Percentiles rank a stretch among this genome's conserved stretches.
These are phyloP conservation scores for Plasmodium inui DNA, from an alignment of 169 alveolate species.

Conservation along the genomic window DNA sequence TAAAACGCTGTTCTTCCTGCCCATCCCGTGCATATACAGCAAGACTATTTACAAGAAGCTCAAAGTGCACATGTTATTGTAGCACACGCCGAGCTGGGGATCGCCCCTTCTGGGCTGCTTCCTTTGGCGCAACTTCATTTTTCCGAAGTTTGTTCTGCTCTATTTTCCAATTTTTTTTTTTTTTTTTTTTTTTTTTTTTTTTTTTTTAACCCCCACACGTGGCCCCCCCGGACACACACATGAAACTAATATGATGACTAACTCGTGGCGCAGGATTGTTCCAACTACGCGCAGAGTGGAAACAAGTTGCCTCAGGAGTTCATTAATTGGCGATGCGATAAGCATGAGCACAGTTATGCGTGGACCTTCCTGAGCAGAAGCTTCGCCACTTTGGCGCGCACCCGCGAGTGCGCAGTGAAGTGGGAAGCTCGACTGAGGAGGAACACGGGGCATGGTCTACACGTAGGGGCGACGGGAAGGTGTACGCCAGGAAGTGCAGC, in stretches of 20 bases:
- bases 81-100: not conserved
- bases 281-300: not conserved
- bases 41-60: constrained; percentile 65
- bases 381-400: not conserved
- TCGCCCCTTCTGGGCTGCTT: not conserved
- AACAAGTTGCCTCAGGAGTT: not conserved
- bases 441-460: not conserved
- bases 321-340: not conserved
- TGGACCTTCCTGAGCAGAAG: not conserved
- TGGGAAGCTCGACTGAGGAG: not conserved
- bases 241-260: not conserved
- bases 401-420: not conserved
- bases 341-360: not conserved
- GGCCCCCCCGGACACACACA: not conserved
- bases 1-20: constrained; percentile 33
- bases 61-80: constrained; percentile 66
- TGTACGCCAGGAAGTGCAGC: not conserved
- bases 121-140: not conserved
- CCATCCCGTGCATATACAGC: constrained; percentile 51
- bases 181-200: constrained; percentile 14
- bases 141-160: constrained; percentile 5
- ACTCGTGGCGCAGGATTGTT: not conserved
- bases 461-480: not conserved
- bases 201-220: not conserved
- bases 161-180: constrained; percentile 6